Evolutionary conservation across 208 protist genomes (phyloP).

Genomic region (Acanthamoeba lenticulata): DNA sequence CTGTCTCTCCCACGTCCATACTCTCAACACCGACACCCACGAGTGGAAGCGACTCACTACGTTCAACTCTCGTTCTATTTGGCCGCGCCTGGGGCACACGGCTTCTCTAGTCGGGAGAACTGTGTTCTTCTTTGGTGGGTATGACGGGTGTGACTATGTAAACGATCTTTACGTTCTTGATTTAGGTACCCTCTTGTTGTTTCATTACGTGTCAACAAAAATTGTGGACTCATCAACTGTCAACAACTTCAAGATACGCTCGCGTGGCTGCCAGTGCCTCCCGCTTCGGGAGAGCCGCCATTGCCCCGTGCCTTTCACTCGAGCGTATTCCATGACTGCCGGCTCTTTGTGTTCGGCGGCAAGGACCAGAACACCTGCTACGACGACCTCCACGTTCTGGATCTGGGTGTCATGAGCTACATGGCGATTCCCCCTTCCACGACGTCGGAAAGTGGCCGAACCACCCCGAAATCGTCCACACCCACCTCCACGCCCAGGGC

Average conservation of each 20-base stretch:
- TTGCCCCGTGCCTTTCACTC: background rate
- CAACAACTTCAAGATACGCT: background rate
- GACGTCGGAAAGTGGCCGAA: background rate
- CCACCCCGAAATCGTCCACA: background rate
- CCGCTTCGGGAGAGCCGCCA: background rate
- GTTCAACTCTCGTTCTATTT: background rate
- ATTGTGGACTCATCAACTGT: background rate
- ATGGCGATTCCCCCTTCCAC: background rate
- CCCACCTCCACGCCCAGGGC: background rate
- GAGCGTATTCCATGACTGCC: background rate
- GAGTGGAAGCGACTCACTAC: background rate
- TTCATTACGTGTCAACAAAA: background rate
- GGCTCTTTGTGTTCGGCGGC: background rate
- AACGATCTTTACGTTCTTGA: slow-evolving; percentile 12
- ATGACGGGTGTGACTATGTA: slow-evolving; percentile 2
- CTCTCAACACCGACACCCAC: background rate
- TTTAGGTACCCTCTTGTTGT: background rate
- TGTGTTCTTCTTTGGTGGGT: background rate
- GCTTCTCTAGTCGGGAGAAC: background rate
- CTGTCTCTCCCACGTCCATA: background rate
- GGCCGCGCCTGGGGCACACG: background rate
- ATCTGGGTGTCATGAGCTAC: background rate
- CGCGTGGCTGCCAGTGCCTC: background rate
- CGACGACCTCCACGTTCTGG: background rate
- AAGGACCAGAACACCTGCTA: background rate